Evolutionary conservation across 176 grass and related monocot genomes (phyloP), one percentile per base, ranked within the genome.

Genomic region (Juncus inflexus): DNA sequence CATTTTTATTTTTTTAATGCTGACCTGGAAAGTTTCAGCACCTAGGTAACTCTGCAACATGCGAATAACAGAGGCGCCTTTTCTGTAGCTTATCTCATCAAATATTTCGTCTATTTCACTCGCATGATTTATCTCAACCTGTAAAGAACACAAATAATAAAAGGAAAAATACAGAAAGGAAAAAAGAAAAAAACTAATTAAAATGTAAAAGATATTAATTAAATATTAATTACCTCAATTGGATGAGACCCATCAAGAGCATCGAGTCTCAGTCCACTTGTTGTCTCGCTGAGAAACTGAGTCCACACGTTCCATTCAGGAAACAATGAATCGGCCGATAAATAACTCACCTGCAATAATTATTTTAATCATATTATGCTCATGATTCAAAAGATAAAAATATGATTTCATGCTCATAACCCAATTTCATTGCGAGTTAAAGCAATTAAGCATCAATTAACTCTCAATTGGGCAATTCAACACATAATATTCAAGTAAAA

Each of bases 51-150:
- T 97, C 78, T 97, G 87, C 74, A 97, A 74, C 92, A 97, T 97
- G 15, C 71, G 82, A 79, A 97, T 97, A 72, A 97, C 87, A 77
- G 92, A 71, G 12, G 92, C 92, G 19, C 92, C 92, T 86, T 91
- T 97, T 76, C 76, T 97, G 42, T 97, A 97, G 87, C 92, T 97
- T 83, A 97, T 97, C 80, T 85, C 92, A 86, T 97, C 87, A 79
- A 97, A 97, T 70, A 97, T 97, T 72, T 97, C 92, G 75, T 97
- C 92, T 79, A 91, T 91, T 80, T 91, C 87, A 77, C 77, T 84
- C 40, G 84, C 87, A 81, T 97, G 87, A 83, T 97, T 91, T 66
- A 97, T 66, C 71, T 97, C 92, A 54, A 97, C 92, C 92, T 97
- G 70, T 67, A 78, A 69, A 73, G 43, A 43, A 5, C 60, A 50